phyloP scores from a whole-genome alignment of 495 filamentous ascomycete species.

The Friedmanniomyces simplex region DNA sequence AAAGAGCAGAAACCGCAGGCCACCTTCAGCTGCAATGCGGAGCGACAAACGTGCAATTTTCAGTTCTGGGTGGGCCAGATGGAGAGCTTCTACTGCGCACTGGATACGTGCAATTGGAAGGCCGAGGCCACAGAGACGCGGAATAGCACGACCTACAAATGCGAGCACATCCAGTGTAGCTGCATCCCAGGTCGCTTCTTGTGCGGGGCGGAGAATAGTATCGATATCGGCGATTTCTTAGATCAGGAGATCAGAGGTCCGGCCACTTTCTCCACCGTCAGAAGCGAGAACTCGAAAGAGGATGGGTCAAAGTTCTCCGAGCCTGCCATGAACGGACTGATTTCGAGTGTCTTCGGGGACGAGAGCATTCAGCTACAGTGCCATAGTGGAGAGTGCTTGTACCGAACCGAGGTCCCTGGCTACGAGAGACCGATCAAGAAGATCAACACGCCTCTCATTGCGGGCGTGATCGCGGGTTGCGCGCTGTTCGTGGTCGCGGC shows the following conservation, averaged over 20 bases:
- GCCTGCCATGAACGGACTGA: conserved; percentile 79
- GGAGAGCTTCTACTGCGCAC: conserved; percentile 92
- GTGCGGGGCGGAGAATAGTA: conserved; percentile 79
- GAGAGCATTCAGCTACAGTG: conserved; percentile 75
- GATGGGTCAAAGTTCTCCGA: conserved; percentile 77
- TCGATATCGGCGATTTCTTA: conserved; percentile 87
- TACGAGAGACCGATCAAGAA: conserved; percentile 80
- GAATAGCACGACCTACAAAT: conserved; percentile 77
- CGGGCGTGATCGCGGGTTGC: conserved; percentile 80
- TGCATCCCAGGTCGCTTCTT: conserved; percentile 89
- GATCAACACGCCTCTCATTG: conserved; percentile 96
- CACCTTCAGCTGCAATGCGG: conserved; percentile 81
- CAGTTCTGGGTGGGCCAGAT: conserved; percentile 93
- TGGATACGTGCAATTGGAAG: conserved; percentile 68
- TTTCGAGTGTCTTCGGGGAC: conserved; percentile 81
- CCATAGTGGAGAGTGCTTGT: conserved; percentile 80
- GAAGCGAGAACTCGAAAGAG: conserved; percentile 44
- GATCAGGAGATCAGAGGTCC: conserved; percentile 70
- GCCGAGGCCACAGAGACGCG: conserved; percentile 54
- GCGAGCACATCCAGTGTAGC: conserved; percentile 70
- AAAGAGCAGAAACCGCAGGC: conserved; percentile 78
- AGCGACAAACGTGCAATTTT: conserved; percentile 69
- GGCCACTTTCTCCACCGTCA: conserved; percentile 65
- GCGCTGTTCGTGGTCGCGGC: conserved; percentile 78
- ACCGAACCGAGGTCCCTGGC: conserved; percentile 83